phyloP scores from a whole-genome alignment of 768 basidiomycete genomes.

The Tylopilus felleus region DNA sequence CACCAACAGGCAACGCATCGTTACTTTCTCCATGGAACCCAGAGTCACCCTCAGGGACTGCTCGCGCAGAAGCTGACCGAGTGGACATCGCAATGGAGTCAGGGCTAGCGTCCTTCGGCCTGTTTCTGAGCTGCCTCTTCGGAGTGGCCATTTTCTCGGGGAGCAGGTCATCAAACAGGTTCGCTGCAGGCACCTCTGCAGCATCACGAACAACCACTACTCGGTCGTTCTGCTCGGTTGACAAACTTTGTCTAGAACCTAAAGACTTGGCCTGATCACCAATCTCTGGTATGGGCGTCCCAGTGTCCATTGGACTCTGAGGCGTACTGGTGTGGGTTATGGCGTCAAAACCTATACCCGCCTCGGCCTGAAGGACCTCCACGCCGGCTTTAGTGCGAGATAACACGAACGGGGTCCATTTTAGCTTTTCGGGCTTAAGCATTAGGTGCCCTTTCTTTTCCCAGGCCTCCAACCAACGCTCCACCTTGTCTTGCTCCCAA shows the following conservation, averaged over 20 bases:
- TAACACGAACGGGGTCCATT: constrained; percentile 92
- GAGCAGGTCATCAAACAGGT: constrained; percentile 33
- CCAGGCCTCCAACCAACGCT: constrained; percentile 63
- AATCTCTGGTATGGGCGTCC: constrained; percentile 21
- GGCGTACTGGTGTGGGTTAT: constrained; percentile 7
- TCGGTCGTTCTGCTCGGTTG: constrained; percentile 18
- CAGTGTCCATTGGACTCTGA: constrained; percentile 20
- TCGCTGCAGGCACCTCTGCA: constrained; percentile 23
- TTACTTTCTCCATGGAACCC: constrained; percentile 5
- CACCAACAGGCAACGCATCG: constrained; percentile 7
- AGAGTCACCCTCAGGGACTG: constrained; percentile 10
- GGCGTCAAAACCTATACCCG: constrained; percentile 12
- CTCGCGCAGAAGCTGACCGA: constrained; percentile 19
- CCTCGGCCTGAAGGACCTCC: constrained; percentile 24
- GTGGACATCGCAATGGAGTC: constrained; percentile 18
- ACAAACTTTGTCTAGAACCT: constrained; percentile 10
- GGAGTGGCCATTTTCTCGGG: constrained; percentile 14
- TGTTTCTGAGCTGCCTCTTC: constrained; percentile 17
- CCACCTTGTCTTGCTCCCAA: constrained; percentile 69
- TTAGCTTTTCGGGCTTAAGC: constrained; percentile 78
- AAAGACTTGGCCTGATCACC: constrained; percentile 17
- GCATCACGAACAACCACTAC: neutral
- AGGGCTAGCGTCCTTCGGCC: constrained; percentile 12
- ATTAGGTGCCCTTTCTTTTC: constrained; percentile 74
- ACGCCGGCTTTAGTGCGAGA: constrained; percentile 39